Evolutionary conservation across 441 rosid species (phyloP), one percentile per base, ranked within the genome.

Genomic region (Biscutella laevigata): DNA sequence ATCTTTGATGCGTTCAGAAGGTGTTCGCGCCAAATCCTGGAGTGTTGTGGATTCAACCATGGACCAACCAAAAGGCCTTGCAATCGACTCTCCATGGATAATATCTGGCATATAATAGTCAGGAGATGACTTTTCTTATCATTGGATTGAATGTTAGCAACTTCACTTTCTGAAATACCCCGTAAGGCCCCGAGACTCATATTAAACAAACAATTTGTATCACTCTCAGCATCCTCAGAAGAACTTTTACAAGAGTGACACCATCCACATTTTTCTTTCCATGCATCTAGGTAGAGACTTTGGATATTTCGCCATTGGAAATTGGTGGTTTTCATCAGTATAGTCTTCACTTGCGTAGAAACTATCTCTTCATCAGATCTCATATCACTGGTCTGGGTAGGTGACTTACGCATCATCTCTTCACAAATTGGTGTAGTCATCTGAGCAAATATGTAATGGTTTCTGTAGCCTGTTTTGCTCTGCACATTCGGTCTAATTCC

Each of bases 261-360:
- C 99, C 99, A 92, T 41, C 99, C 99, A 71, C 99, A 92, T 56
- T 73, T 81, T 75, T 88, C 99, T 70, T 70, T 88, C 71, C 60
- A 76, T 2, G 63, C 61, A 63, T 71, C 77, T 39, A 53, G 50
- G 41, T 68, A 71, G 24, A 67, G 62, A 21, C 63, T 69, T 46
- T 56, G 74, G 57, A 71, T 64, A 67, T 68, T 71, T 45, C 77
- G 81, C 95, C 94, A 84, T 55, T 47, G 66, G 59, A 88, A 82
- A 66, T 64, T 84, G 56, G 67, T 47, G 54, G 74, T 64, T 53
- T 68, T 79, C 73, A 74, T 84, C 66, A 86, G 77, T 55, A 92
- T 81, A 51, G 72, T 70, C 80, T 78, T 92, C 88, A 77, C 69
- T 76, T 92, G 90, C 48, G 62, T 55, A 41, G 78, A 75, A 58